Conservation (phyloP, 2,329 filamentous ascomycete genomes). For the Ramularia collo-cygni region DNA sequence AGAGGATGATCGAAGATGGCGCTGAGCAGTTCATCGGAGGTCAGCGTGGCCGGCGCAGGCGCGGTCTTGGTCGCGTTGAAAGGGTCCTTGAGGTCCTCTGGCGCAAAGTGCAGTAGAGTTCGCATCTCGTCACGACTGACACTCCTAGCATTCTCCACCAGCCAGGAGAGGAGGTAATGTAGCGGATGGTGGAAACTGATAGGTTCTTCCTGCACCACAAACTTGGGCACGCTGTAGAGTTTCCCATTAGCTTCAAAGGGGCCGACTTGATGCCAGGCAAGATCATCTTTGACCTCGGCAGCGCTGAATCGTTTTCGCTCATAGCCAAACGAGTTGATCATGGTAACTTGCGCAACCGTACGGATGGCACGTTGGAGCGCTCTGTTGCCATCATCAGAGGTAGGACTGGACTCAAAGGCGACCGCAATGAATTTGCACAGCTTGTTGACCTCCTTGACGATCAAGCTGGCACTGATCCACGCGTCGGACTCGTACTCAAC, state of each 20-base stretch:
- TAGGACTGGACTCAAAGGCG: slow-evolving; percentile 64
- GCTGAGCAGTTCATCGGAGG: slow-evolving; percentile 24
- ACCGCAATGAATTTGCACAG: slow-evolving; percentile 84
- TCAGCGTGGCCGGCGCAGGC: slow-evolving; percentile 18
- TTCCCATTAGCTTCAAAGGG: slow-evolving; percentile 59
- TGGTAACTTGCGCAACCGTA: slow-evolving; percentile 72
- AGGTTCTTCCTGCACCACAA: slow-evolving; percentile 77
- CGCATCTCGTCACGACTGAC: slow-evolving; percentile 63
- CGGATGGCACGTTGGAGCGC: slow-evolving; percentile 66
- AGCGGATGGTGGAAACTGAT: slow-evolving; percentile 97
- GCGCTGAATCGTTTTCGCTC: slow-evolving; percentile 80
- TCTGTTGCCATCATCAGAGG: slow-evolving; percentile 44
- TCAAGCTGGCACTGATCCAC: slow-evolving; percentile 92
- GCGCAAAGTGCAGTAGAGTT: slow-evolving; percentile 63
- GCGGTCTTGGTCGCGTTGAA: slow-evolving; percentile 21
- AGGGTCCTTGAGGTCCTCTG: slow-evolving; percentile 55
- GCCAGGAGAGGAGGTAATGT: slow-evolving; percentile 93
- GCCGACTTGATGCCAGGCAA: slow-evolving; percentile 73
- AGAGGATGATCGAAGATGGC: slow-evolving; percentile 82
- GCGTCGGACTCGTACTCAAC: slow-evolving; percentile 97
- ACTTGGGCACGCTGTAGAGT: slow-evolving; percentile 65
- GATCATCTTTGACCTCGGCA: slow-evolving; percentile 79
- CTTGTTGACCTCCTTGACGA: slow-evolving; percentile 91
- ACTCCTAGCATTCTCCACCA: slow-evolving; percentile 79
- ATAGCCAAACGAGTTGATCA: slow-evolving; percentile 81